phyloP scores from a whole-genome alignment of 1,284 basidiomycete species.

The Spongispora temasekensis region DNA sequence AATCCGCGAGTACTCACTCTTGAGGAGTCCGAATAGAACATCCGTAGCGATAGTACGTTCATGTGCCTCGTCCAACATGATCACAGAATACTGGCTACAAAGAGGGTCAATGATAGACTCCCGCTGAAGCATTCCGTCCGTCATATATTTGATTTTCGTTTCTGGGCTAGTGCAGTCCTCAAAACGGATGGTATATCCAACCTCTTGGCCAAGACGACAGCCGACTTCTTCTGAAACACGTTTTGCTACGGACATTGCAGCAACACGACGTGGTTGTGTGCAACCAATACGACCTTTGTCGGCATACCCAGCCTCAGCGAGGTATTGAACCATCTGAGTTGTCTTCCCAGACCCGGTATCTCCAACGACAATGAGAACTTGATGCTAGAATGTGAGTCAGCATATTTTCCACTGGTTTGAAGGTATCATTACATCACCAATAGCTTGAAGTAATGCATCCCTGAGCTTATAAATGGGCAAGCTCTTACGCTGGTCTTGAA shows the following conservation, averaged over 20 bases:
- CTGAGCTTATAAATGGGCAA: conserved; percentile 96
- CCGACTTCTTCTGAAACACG: conserved; percentile 98
- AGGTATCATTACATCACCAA: conserved; percentile 69
- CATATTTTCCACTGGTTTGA: conserved; percentile 1
- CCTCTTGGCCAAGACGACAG: conserved; percentile 94
- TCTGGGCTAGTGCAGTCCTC: conserved; percentile 98
- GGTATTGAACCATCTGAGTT: conserved; percentile 92
- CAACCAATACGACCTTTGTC: conserved; percentile 92
- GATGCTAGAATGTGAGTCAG: conserved; percentile 65
- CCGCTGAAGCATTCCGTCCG: conserved; percentile 98
- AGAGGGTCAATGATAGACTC: conserved; percentile 97
- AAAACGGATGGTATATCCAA: conserved; percentile 98
- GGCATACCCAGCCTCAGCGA: conserved; percentile 87
- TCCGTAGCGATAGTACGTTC: conserved; percentile 98
- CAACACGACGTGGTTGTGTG: conserved; percentile 97
- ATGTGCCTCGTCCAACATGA: conserved; percentile 99
- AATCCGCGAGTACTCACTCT: conserved; percentile 67
- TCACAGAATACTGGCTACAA: conserved; percentile 88
- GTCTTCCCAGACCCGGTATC: conserved; percentile 95
- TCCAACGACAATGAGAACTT: conserved; percentile 93
- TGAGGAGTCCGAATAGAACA: conserved; percentile 94
- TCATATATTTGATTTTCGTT: conserved; percentile 99
- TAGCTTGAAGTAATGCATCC: conserved; percentile 90
- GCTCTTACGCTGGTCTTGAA: conserved; percentile 90
- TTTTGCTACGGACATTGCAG: conserved; percentile 99